Evolutionary conservation across 139 green algal species (phyloP).

Genomic region (Tetraselmis striata): DNA sequence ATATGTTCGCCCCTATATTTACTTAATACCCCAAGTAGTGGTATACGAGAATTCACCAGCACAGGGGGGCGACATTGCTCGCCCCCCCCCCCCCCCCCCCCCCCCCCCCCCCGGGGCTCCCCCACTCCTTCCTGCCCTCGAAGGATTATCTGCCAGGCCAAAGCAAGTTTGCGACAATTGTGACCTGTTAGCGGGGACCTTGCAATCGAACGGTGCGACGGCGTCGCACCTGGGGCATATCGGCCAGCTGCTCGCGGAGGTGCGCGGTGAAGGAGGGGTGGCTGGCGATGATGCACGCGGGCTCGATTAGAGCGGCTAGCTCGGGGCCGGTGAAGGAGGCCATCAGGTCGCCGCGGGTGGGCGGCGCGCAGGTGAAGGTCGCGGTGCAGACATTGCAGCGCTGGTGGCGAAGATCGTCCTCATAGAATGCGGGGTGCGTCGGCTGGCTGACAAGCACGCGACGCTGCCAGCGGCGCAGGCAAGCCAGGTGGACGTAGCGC

Average conservation of each 20-base stretch:
- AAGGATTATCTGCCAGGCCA: too few relatives aligned
- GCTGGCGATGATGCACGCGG: conserved; percentile 10
- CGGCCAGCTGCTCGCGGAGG: conserved; percentile 3
- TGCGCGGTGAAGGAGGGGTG: conserved; percentile 7
- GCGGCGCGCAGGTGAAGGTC: conserved; percentile 11
- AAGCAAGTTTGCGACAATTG: too few relatives aligned
- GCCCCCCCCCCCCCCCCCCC: too few relatives aligned
- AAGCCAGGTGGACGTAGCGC: conserved; percentile 12
- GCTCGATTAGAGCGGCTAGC: conserved; percentile 13
- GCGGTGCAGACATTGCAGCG: conserved; percentile 14
- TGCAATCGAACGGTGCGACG: too few relatives aligned
- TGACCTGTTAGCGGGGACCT: too few relatives aligned
- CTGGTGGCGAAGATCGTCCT: conserved; percentile 12
- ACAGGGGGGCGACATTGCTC: too few relatives aligned
- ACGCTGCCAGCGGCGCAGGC: conserved; percentile 19
- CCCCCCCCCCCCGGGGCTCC: too few relatives aligned
- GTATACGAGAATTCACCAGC: too few relatives aligned
- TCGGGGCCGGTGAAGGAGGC: conserved; percentile 20
- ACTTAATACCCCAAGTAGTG: too few relatives aligned
- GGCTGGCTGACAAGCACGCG: conserved; percentile 17
- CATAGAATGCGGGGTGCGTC: conserved; percentile 21
- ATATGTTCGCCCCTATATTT: too few relatives aligned
- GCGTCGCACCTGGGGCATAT: background rate
- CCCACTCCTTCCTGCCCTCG: too few relatives aligned
- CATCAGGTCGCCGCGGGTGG: conserved; percentile 18